Conservation (phyloP, 2,329 filamentous ascomycete genomes). For the Penicillium sp. region DNA sequence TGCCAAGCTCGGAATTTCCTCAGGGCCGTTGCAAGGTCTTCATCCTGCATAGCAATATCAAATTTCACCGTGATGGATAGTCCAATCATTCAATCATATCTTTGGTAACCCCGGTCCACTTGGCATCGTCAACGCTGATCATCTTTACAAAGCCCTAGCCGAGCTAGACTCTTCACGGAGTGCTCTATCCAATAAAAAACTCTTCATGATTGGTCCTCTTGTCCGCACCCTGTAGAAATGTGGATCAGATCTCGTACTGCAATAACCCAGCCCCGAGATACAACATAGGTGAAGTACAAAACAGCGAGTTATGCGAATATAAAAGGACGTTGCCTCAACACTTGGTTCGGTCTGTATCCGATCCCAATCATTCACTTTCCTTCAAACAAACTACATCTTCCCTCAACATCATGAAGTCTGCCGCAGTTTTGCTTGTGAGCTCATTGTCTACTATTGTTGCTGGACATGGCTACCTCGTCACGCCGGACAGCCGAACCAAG, state of each 20-base stretch:
- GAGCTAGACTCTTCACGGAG: not conserved
- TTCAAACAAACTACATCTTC: not conserved
- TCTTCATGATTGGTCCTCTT: not conserved
- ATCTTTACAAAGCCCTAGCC: not conserved
- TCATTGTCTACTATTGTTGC: slow-evolving; percentile 22
- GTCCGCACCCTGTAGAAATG: slow-evolving; percentile 1
- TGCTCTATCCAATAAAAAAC: no score
- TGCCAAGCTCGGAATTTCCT: not conserved
- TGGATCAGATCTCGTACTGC: not conserved
- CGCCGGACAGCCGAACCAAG: slow-evolving; percentile 46
- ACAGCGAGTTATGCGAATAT: not conserved
- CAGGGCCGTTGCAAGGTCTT: not conserved
- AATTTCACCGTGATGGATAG: not conserved
- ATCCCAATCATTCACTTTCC: not conserved
- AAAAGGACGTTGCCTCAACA: not conserved
- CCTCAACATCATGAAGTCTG: not conserved
- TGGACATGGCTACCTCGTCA: slow-evolving; percentile 49
- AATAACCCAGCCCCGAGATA: no score
- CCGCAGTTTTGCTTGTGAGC: not conserved
- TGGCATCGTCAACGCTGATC: not conserved
- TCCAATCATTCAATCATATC: not conserved
- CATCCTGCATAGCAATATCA: not conserved
- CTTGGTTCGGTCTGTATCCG: not conserved
- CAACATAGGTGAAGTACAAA: not conserved
- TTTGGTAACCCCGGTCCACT: not conserved